Conservation (phyloP, 345 rosid genomes). For the Anastatica hierochuntica region DNA sequence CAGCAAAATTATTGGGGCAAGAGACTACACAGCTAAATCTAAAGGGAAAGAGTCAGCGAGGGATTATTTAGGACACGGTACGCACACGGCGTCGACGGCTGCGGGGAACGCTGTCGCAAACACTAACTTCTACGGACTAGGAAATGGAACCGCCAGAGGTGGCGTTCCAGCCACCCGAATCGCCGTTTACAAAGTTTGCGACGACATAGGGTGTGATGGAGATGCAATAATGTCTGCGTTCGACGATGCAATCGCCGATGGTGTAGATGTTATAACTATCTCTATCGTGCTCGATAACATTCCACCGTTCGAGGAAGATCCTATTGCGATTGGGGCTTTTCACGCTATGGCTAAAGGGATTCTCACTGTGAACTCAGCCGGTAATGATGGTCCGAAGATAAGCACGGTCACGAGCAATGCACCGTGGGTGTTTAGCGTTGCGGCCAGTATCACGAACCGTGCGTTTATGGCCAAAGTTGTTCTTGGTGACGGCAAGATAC, state of each 20-base stretch:
- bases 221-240: slow-evolving; percentile 31
- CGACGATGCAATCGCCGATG: slow-evolving; percentile 62
- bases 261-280: slow-evolving; percentile 38
- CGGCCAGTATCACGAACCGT: slow-evolving; percentile 43
- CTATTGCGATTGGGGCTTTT: slow-evolving; percentile 34
- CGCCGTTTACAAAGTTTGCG: slow-evolving; percentile 35
- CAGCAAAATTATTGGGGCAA: too few species aligned
- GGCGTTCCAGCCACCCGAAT: slow-evolving; percentile 44
- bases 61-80: too few species aligned
- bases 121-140: slow-evolving; percentile 37
- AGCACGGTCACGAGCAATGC: background rate
- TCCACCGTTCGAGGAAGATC: background rate
- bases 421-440: slow-evolving; percentile 42
- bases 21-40: too few species aligned
- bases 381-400: slow-evolving; percentile 7
- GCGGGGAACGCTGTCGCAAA: too few species aligned
- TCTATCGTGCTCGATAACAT: slow-evolving; percentile 10
- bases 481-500: slow-evolving; percentile 30
- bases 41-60: too few species aligned
- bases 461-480: slow-evolving; percentile 22
- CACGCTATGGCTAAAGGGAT: slow-evolving; percentile 46
- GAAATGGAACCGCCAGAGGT: slow-evolving; percentile 38
- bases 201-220: rapidly evolving
- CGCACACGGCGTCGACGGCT: too few species aligned
- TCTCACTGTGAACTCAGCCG: slow-evolving; percentile 32